Percentiles rank a stretch among this genome's conserved stretches.
These are phyloP conservation scores for Yamadazyma mexicana DNA, from an alignment of 1,139 yeast species.

Conservation along the genomic window DNA sequence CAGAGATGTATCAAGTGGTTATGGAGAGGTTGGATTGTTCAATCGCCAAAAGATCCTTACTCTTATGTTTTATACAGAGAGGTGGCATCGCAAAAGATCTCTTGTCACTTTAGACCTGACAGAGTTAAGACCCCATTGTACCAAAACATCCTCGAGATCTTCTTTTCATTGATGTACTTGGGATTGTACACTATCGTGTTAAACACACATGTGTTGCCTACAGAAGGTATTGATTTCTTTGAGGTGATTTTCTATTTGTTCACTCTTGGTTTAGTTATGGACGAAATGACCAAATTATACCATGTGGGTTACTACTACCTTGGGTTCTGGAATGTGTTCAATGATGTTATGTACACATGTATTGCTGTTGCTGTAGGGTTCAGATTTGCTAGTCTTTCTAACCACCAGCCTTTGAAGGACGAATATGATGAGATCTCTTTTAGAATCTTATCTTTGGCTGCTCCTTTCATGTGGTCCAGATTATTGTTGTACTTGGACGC, in stretches of 20 bases:
- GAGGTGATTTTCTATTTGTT: constrained; percentile 65
- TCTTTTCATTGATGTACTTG: constrained; percentile 66
- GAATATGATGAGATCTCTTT: constrained; percentile 65
- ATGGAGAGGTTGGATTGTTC: constrained; percentile 93
- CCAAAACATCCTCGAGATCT: constrained; percentile 71
- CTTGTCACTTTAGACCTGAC: constrained; percentile 77
- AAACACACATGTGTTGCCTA: constrained; percentile 43
- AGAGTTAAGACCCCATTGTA: constrained; percentile 82
- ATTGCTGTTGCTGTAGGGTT: constrained; percentile 54
- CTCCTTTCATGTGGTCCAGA: constrained; percentile 88
- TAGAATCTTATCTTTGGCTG: constrained; percentile 72
- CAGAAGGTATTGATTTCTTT: constrained; percentile 33
- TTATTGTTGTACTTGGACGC: constrained; percentile 75
- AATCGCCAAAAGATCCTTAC: constrained; percentile 68
- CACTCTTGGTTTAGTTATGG: constrained; percentile 65
- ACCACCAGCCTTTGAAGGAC: constrained; percentile 29
- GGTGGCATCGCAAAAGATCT: constrained; percentile 54
- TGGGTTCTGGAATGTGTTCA: constrained; percentile 80
- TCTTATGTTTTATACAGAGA: constrained; percentile 66
- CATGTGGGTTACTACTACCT: constrained; percentile 74
- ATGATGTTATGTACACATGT: constrained; percentile 64
- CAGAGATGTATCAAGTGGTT: constrained; percentile 87
- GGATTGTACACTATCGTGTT: constrained; percentile 63
- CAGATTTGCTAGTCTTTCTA: constrained; percentile 50
- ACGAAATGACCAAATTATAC: constrained; percentile 68